Percentiles rank a stretch among this genome's conserved stretches.
phyloP scores from a whole-genome alignment of 495 filamentous ascomycete genomes.

The Geopyxis carbonaria region DNA sequence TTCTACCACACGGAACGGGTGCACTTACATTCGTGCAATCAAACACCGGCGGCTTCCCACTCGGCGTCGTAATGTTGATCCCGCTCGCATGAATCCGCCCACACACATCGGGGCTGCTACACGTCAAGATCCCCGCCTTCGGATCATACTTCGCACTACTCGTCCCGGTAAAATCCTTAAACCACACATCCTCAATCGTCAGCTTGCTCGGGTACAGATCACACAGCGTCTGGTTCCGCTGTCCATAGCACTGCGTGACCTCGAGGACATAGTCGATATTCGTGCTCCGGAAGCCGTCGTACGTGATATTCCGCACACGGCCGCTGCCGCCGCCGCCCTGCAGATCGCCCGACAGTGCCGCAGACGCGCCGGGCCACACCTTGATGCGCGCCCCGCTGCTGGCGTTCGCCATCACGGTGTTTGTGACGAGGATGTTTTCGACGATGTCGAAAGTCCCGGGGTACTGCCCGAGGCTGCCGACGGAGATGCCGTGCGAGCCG shows the following conservation, averaged over 20 bases:
- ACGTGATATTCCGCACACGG: slow-evolving; percentile 39
- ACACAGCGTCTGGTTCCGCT: slow-evolving; percentile 44
- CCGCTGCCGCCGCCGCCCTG: slow-evolving; percentile 45
- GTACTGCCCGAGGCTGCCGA: slow-evolving; percentile 54
- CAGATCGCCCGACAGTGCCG: slow-evolving; percentile 36
- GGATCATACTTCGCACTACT: slow-evolving; percentile 35
- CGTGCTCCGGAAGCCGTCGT: slow-evolving; percentile 36
- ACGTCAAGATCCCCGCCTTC: slow-evolving; percentile 37
- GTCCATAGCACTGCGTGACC: slow-evolving; percentile 49
- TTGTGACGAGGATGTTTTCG: slow-evolving; percentile 46
- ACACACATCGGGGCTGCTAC: slow-evolving; percentile 35
- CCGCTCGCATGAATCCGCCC: slow-evolving; percentile 32
- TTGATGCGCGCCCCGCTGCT: slow-evolving; percentile 54
- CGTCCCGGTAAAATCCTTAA: slow-evolving; percentile 37
- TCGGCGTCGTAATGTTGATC: slow-evolving; percentile 34
- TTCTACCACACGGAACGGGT: no score
- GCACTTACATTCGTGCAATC: slow-evolving; percentile 32
- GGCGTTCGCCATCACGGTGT: slow-evolving; percentile 49
- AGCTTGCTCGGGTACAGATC: slow-evolving; percentile 40
- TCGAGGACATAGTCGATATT: slow-evolving; percentile 51
- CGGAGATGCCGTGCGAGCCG: slow-evolving; percentile 56
- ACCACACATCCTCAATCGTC: slow-evolving; percentile 39
- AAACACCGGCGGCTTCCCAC: slow-evolving; percentile 29
- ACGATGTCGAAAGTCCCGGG: slow-evolving; percentile 46
- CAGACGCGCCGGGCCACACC: slow-evolving; percentile 43